Base-by-base conservation (phyloP, 495 filamentous ascomycete genomes). In the Xylaria castorea region DNA sequence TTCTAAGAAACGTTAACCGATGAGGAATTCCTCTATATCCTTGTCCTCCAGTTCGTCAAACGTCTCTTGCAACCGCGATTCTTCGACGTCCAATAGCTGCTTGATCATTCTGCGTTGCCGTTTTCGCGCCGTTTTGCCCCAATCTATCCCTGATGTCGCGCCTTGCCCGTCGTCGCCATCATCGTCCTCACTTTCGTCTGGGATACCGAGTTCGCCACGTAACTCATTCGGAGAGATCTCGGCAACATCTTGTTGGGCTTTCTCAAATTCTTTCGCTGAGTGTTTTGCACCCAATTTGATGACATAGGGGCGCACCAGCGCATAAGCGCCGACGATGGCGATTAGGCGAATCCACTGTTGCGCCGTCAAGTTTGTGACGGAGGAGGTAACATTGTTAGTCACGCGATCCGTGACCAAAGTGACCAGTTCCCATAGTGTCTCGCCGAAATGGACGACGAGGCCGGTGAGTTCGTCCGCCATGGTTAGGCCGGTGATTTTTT, bases 11-110 rank as follows among this genome's bases (percentile, higher is more conserved):
- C n/a, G 8, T 51, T 51, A 76, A 48, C 60, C 71, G 46, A 90
- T 84, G 81, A 94, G 82, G 75, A 90, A 89, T 77, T 93, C 89
- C 85, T 89, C 86, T 77, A 95, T 88, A 76, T 91, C 91, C 78
- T 88, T 91, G 67, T 91, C 87, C 76, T 92, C 91, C 50, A 90
- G 80, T 74, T 90, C 88, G 80, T 79, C 83, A 76, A 75, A 80
- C 20, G 80, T 77, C 74, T 87, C 84, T 61, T 80, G 77, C 42
- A 84, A 73, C 68, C 80, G 71, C 72, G 75, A 76, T 75, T 85
- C 90, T 80, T 81, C 87, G 75, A 72, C 90, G 44, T 85, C 84
- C 55, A 87, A 71, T 53, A 88, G 70, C 75, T 86, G 84, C 81
- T 84, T 88, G 71, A 93, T 85, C 75, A 89, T 80, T 69, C 89